phyloP scores from a whole-genome alignment of 176 grass and related monocot genomes.

The Lolium multiflorum region DNA sequence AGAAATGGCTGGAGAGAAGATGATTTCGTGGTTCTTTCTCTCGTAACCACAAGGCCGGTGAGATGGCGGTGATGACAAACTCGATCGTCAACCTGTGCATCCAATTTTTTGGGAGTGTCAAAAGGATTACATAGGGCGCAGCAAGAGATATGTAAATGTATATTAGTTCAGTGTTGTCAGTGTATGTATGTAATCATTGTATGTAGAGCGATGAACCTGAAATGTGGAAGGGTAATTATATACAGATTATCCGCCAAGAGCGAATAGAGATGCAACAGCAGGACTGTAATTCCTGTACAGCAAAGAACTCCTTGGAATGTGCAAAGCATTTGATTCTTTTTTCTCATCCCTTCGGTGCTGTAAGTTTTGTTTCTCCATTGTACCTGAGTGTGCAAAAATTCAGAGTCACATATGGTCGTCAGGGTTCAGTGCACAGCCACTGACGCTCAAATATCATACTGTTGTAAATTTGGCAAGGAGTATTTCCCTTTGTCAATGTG shows the following conservation, averaged over 20 bases:
- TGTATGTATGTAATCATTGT: conserved; percentile 51
- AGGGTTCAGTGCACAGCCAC: background rate
- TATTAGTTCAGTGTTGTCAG: conserved; percentile 43
- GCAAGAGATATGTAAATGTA: conserved; percentile 52
- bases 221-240: conserved; percentile 54
- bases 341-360: background rate
- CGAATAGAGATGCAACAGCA: conserved; percentile 40
- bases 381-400: background rate
- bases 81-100: conserved; percentile 23
- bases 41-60: background rate
- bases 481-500: background rate
- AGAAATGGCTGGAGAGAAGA: conserved; percentile 13
- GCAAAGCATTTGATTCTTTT: conserved; percentile 28
- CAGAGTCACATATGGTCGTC: background rate
- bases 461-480: background rate
- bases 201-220: conserved; percentile 50
- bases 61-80: conserved; percentile 12
- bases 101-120: background rate
- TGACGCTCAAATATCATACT: background rate
- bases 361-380: background rate
- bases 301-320: conserved; percentile 37
- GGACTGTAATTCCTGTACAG: conserved; percentile 52
- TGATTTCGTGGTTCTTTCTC: background rate
- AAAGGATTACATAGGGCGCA: conserved; percentile 33
- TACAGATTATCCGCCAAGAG: conserved; percentile 51